Conservation (phyloP, 2,329 filamentous ascomycete species). For the Penicillium sclerotigenum region DNA sequence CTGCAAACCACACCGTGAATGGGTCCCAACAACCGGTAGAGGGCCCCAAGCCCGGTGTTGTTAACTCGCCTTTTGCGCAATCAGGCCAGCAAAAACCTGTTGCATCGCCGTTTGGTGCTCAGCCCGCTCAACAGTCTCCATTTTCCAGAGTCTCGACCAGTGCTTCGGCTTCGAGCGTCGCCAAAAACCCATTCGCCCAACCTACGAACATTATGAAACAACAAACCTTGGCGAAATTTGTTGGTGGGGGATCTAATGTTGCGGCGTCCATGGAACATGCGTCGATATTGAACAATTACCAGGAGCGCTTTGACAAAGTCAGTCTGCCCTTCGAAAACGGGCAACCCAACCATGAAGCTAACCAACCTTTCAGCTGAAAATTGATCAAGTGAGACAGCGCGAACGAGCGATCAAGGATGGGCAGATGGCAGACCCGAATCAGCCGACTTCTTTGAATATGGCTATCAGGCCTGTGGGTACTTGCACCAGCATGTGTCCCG, state of each 20-base stretch:
- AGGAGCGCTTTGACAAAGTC: constrained; percentile 40
- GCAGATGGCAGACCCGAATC: constrained; percentile 58
- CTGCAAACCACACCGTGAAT: constrained; percentile 4
- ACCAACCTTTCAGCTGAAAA: constrained; percentile 43
- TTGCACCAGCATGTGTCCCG: constrained; percentile 63
- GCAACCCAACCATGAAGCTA: background rate
- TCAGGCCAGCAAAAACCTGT: constrained; percentile 19
- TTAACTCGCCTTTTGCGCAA: constrained; percentile 28
- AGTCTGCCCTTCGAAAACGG: constrained; percentile 6
- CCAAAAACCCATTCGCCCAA: constrained; percentile 12
- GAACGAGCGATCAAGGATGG: constrained; percentile 52
- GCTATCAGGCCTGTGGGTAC: constrained; percentile 61
- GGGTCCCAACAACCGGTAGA: background rate
- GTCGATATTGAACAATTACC: constrained; percentile 26
- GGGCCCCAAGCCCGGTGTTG: background rate
- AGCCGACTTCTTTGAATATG: constrained; percentile 57
- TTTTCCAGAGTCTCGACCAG: constrained; percentile 20
- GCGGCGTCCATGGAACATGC: constrained; percentile 24
- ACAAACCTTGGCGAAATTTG: constrained; percentile 11
- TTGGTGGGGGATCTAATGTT: constrained; percentile 6
- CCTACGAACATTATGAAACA: background rate
- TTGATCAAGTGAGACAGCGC: constrained; percentile 50
- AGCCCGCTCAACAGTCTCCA: constrained; percentile 18
- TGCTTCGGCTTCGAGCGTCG: constrained; percentile 11
- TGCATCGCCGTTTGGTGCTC: constrained; percentile 15